Evolutionary conservation across 441 rosid species (phyloP), one percentile per base, ranked within the genome.

Genomic region (Viola pubescens): DNA sequence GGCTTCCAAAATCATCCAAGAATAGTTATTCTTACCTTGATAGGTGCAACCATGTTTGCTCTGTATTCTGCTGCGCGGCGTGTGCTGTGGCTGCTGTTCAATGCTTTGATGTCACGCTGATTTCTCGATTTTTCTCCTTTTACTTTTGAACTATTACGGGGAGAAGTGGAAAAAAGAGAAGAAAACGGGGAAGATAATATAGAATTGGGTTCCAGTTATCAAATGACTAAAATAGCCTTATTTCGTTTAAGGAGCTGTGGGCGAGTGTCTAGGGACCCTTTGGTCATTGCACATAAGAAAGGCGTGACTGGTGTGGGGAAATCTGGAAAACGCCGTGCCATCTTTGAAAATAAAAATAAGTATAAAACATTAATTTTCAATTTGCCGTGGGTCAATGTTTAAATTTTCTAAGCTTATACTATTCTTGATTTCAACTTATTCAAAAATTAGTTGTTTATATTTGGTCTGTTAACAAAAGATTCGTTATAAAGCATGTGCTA

Each of bases 1-100:
- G 1, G 11, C n/a, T 46, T 42, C 45, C 4, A 46, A 46, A 46
- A 3, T 46, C n/a, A 46, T 46, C 4, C 3, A 42, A 42, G 48
- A 46, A 46, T 10, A 46, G 11, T 6, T 1, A 5, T 46, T 9
- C 10, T 42, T 62, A 77, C 81, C 74, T 70, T 64, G 59, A 16
- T 67, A 2, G 75, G 39, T 14, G 49, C 56, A 26, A 63, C 73
- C 78, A 77, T 77, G 50, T 37, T 64, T 51, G 34, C 10, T 11
- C 48, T 48, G 37, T 52, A 41, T 44, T 40, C 41, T 19, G 26
- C 26, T n/a, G n/a, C n/a, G 26, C 26, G 26, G 1, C 60, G 61
- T 48, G 8, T 26, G 1, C n/a, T n/a, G n/a, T n/a, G n/a, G 16
- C 9, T 51, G 0, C 7, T 26, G 6, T 14, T 49, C 52, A n/a